Evolutionary conservation across 768 basidiomycete genomes (phyloP).

Genomic region (Kwoniella shandongensis): DNA sequence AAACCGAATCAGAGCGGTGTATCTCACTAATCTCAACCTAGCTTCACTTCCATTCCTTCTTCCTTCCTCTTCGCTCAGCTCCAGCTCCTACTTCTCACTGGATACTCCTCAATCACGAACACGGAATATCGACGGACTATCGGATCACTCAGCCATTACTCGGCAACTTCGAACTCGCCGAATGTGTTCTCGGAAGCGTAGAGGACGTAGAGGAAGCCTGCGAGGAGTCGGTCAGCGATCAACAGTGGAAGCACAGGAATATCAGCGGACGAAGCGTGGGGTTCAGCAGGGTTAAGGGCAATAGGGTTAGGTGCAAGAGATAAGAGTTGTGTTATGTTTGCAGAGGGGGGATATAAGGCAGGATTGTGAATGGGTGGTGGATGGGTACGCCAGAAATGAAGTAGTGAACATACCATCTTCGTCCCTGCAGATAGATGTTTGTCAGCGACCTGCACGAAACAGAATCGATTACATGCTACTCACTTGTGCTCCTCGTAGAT

Average conservation of each 20-base stretch:
- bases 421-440: slow-evolving; percentile 64
- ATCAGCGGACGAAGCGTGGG: neutral
- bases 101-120: no score
- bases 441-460: no score
- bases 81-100: no score
- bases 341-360: no score
- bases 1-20: no score
- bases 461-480: slow-evolving; percentile 53
- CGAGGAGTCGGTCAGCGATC: neutral
- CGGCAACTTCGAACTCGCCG: slow-evolving; percentile 55
- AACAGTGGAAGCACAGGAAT: neutral
- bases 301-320: no score
- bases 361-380: neutral
- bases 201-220: slow-evolving; percentile 89
- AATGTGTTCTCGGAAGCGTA: slow-evolving; percentile 99
- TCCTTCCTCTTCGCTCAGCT: no score
- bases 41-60: no score
- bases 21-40: no score
- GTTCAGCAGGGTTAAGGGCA: no score
- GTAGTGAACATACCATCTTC: slow-evolving; percentile 65
- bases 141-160: slow-evolving; percentile 3
- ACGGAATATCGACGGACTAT: neutral
- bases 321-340: no score
- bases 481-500: slow-evolving; percentile 99
- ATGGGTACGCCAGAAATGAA: neutral